A percentile compares a stretch with the other conserved stretches of the same genome.
phyloP scores from a whole-genome alignment of 2,329 filamentous ascomycete genomes.

The Thelonectria rubi region DNA sequence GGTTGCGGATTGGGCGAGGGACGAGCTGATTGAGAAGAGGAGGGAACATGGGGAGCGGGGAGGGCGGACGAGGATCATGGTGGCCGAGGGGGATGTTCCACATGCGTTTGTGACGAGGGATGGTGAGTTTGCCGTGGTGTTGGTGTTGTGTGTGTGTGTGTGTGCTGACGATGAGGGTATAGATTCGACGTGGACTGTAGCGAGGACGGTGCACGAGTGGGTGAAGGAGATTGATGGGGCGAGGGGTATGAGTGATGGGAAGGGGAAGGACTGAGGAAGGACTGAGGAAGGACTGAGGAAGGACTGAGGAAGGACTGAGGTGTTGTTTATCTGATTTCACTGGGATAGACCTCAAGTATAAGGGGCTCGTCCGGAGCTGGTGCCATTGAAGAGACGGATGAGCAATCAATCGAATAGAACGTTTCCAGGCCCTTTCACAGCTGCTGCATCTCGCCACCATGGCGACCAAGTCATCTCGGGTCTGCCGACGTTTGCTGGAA shows the following conservation, averaged over 20 bases:
- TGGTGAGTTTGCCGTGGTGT: constrained; percentile 41
- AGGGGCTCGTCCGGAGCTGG: too few species aligned
- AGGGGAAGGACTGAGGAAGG: not conserved
- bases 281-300: not conserved
- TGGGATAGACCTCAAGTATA: too few species aligned
- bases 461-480: too few species aligned
- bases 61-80: constrained; percentile 57
- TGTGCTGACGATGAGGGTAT: constrained; percentile 28
- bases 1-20: constrained; percentile 65
- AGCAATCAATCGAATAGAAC: too few species aligned
- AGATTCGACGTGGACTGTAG: constrained; percentile 41
- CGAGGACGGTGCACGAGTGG: constrained; percentile 44
- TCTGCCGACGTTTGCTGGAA: too few species aligned
- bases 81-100: constrained; percentile 65
- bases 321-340: too few species aligned
- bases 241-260: not conserved
- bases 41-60: constrained; percentile 44
- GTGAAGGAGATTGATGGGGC: constrained; percentile 41
- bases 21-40: constrained; percentile 62
- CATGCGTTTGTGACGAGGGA: constrained; percentile 67
- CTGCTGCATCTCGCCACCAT: too few species aligned
- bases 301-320: too few species aligned
- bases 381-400: too few species aligned
- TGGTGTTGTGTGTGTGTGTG: not conserved
- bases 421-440: too few species aligned